Conservation (phyloP, 192 early-diverging fungal genomes). For the Entomortierella parvispora region DNA sequence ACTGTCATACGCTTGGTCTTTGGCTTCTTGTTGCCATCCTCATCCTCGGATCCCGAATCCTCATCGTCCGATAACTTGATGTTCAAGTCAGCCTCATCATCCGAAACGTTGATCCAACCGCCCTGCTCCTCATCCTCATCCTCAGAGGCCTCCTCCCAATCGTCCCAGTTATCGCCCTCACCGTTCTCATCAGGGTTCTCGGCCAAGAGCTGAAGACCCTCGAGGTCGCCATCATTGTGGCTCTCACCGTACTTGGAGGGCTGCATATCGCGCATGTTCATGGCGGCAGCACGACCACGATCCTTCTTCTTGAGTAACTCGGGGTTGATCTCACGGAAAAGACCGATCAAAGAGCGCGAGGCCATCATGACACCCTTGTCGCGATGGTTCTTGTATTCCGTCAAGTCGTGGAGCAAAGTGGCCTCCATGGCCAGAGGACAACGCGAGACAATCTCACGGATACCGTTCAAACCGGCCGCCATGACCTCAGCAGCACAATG, state of each 20-base stretch:
- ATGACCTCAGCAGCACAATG: slow-evolving; percentile 94
- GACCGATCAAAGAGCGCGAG: slow-evolving; percentile 84
- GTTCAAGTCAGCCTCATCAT: slow-evolving; percentile 57
- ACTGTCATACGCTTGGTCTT: slow-evolving; percentile 48
- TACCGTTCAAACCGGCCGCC: slow-evolving; percentile 86
- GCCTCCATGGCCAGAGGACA: slow-evolving; percentile 92
- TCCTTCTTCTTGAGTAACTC: slow-evolving; percentile 93
- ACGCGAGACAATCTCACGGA: slow-evolving; percentile 88
- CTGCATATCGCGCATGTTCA: slow-evolving; percentile 73
- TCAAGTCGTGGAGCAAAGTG: slow-evolving; percentile 87
- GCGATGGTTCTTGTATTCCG: slow-evolving; percentile 91
- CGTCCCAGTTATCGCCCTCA: slow-evolving; percentile 51
- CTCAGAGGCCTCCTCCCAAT: slow-evolving; percentile 56
- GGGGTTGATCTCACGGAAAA: slow-evolving; percentile 98
- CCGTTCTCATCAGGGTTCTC: slow-evolving; percentile 59
- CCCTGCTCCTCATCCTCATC: slow-evolving; percentile 50
- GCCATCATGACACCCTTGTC: slow-evolving; percentile 97
- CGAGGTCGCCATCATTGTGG: slow-evolving; percentile 72
- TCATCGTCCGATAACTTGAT: slow-evolving; percentile 49
- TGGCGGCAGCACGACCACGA: slow-evolving; percentile 86
- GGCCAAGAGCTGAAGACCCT: slow-evolving; percentile 83
- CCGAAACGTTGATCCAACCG: slow-evolving; percentile 57
- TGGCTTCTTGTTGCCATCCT: slow-evolving; percentile 55
- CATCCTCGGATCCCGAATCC: slow-evolving; percentile 57
- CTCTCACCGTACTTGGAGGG: slow-evolving; percentile 79